phyloP scores from a whole-genome alignment of 2,329 filamentous ascomycete genomes.

The Microascus cirrosus region DNA sequence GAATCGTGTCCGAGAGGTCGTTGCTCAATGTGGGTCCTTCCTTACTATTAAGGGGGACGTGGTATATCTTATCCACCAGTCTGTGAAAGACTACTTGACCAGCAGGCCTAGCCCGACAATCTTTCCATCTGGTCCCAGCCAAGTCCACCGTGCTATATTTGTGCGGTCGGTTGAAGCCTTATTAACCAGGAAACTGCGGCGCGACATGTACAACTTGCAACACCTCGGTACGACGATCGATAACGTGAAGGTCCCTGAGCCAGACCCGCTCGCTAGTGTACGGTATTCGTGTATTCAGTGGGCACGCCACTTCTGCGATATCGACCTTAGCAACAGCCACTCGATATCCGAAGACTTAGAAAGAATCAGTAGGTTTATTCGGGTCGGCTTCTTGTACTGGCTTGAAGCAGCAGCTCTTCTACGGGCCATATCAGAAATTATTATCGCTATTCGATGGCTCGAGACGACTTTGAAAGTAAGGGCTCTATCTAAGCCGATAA shows the following conservation, averaged over 20 bases:
- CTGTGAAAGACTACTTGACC: constrained; percentile 28
- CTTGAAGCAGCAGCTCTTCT: no score
- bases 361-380: background rate
- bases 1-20: constrained; percentile 13
- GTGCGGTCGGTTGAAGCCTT: constrained; percentile 20
- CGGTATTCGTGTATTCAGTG: constrained; percentile 19
- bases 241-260: constrained; percentile 5
- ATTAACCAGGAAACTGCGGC: constrained; percentile 13
- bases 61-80: constrained; percentile 29
- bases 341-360: background rate
- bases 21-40: constrained; percentile 24
- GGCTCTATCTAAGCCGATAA: background rate
- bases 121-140: constrained; percentile 14
- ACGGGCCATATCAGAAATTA: constrained; percentile 11
- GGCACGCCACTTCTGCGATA: constrained; percentile 17
- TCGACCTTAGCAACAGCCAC: background rate
- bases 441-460: constrained; percentile 12
- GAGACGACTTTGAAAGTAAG: constrained; percentile 6
- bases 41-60: constrained; percentile 17
- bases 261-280: constrained; percentile 10
- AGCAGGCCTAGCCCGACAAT: constrained; percentile 11
- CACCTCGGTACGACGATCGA: constrained; percentile 12
- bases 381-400: constrained; percentile 16
- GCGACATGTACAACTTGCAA: constrained; percentile 22
- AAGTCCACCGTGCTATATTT: constrained; percentile 19